Evolutionary conservation across 768 basidiomycete species (phyloP).

Genomic region (Kwoniella newhampshirensis): DNA sequence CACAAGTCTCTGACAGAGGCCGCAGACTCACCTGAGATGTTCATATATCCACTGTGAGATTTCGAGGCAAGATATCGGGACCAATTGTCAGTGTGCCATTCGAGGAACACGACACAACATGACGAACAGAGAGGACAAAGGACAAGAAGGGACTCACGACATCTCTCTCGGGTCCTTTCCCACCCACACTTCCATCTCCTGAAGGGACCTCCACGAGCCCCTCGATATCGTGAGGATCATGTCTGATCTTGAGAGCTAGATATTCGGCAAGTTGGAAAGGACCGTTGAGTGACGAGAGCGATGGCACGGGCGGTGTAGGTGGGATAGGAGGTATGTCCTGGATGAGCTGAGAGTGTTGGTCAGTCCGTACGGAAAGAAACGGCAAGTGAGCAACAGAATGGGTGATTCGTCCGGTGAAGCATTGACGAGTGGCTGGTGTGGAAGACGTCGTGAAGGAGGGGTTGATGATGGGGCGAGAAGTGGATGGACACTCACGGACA

Average conservation of each 20-base stretch:
- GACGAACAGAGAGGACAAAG: slow-evolving; percentile 76
- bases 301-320: slow-evolving; percentile 58
- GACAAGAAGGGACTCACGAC: slow-evolving; percentile 60
- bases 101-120: not conserved
- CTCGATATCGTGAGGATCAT: slow-evolving; percentile 84
- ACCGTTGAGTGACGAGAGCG: slow-evolving; percentile 63
- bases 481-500: too few relatives aligned
- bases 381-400: not conserved
- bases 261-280: slow-evolving; percentile 95
- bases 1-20: not conserved
- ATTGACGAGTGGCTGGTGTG: too few relatives aligned
- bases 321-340: slow-evolving; percentile 29
- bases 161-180: slow-evolving; percentile 50
- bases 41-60: slow-evolving; percentile 54
- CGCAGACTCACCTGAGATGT: slow-evolving; percentile 48
- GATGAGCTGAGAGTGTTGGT: not conserved
- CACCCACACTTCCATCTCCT: slow-evolving; percentile 47
- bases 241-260: slow-evolving; percentile 79
- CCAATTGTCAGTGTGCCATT: not conserved
- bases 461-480: too few relatives aligned
- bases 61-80: too few relatives aligned
- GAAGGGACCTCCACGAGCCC: slow-evolving; percentile 71
- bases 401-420: too few relatives aligned
- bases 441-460: too few relatives aligned
- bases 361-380: not conserved